Base-by-base conservation (phyloP, 2,329 filamentous ascomycete genomes). In the Ophiocordyceps camponoti-leonardi region DNA sequence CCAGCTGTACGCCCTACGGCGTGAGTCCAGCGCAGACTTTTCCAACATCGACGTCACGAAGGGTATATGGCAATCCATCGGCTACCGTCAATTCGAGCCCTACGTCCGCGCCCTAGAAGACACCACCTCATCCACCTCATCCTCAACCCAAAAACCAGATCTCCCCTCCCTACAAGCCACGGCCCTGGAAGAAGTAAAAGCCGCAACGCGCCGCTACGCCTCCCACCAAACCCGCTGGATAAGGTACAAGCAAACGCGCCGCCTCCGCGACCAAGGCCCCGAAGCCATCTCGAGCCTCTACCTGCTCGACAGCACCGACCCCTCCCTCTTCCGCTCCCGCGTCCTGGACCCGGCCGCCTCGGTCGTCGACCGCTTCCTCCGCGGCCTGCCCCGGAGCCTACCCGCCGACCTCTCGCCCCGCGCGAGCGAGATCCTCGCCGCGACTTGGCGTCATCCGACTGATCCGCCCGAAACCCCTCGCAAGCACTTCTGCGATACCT, bases 51-150 rank as follows among this genome's bases (percentile, higher is more conserved):
- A 96, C 56, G 72, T 77, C 51, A 83, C 76, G 1, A 78, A 80
- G 45, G 93, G 92, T 0, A 93, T 98, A 41, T 98, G 90, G 87
- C 83, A 94, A 45, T 92, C 88, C 1, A 98, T 98, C 49, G 92
- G 92, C 1, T 95, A 87, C 63, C 95, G 93, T 59, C 86, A 98
- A 57, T 83, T 96, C 57, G 73, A 83, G 47, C 71, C 76, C 0
- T 94, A 87, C 55, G 65, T 88, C 22, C 54, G 64, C 2, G 72
- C 73, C 1, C 48, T 67, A 14, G 53, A 63, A 51, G 49, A 60
- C 30, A 52, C 52, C 0, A 10, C 35, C 35, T 7, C 35, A 4
- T 7, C 35, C 16, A 19, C 35, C 16, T 18, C 35, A n/a, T n/a
- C n/a, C n/a, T n/a, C n/a, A n/a, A n/a, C n/a, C n/a, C n/a, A n/a